Conservation (phyloP, 73 alveolate genomes). For the Uronychia binucleata region DNA sequence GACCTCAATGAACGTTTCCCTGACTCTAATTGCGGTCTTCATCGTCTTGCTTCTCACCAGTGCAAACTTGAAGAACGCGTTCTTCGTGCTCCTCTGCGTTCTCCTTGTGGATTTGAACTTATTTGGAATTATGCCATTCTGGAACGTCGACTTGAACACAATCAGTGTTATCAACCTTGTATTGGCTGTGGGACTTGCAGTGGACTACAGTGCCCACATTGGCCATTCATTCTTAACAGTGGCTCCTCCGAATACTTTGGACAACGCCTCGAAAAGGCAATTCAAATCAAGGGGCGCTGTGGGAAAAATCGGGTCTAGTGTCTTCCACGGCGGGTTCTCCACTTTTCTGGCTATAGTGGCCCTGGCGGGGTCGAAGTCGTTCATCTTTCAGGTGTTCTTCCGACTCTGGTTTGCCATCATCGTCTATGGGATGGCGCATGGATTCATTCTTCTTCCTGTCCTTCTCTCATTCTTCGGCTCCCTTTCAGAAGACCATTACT, state of each 20-base stretch:
- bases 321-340: conserved; percentile 8
- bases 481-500: no score
- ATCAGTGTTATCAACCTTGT: not conserved
- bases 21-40: conserved; percentile 27
- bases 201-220: conserved; percentile 8
- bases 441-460: conserved; percentile 1
- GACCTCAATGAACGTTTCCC: conserved; percentile 28
- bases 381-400: conserved; percentile 17
- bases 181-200: conserved; percentile 7
- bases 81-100: not conserved
- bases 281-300: not conserved
- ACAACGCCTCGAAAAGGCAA: not conserved
- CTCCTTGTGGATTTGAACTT: not conserved
- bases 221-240: not conserved
- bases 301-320: not conserved
- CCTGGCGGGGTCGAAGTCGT: not conserved
- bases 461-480: conserved; percentile 46
- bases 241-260: not conserved
- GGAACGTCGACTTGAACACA: conserved; percentile 1
- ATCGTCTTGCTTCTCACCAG: conserved; percentile 4
- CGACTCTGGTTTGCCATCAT: conserved; percentile 1
- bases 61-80: not conserved
- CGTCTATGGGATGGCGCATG: conserved; percentile 14
- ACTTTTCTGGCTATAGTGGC: conserved; percentile 1
- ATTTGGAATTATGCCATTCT: not conserved